phyloP scores from a whole-genome alignment of 495 filamentous ascomycete genomes.

The Trichocladium antarcticum region DNA sequence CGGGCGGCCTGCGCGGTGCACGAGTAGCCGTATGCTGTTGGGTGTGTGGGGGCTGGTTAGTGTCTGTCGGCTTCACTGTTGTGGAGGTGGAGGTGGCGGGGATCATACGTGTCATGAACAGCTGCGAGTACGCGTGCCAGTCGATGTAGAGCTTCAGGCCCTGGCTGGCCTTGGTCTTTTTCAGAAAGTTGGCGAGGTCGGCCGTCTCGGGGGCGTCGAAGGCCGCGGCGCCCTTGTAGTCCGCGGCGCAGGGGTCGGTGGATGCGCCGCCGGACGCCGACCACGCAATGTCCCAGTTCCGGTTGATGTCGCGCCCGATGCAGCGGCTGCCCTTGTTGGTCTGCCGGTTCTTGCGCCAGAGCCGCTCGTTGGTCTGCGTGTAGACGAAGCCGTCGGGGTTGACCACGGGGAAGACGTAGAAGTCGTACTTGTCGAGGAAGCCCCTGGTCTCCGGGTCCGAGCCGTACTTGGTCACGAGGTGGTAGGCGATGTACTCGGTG shows the following conservation, averaged over 20 bases:
- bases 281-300: slow-evolving; percentile 52
- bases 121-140: slow-evolving; percentile 49
- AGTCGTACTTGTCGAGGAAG: slow-evolving; percentile 50
- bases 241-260: slow-evolving; percentile 43
- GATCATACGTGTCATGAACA: slow-evolving; percentile 9
- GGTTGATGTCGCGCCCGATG: slow-evolving; percentile 51
- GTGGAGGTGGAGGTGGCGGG: no score
- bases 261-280: slow-evolving; percentile 39
- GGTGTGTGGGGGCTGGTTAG: no score
- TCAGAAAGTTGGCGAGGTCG: slow-evolving; percentile 32
- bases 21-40: slow-evolving; percentile 24
- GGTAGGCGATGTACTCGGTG: slow-evolving; percentile 45
- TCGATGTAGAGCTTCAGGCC: slow-evolving; percentile 52
- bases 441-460: slow-evolving; percentile 29
- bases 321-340: slow-evolving; percentile 33
- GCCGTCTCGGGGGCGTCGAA: slow-evolving; percentile 42
- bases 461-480: slow-evolving; percentile 39
- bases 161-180: slow-evolving; percentile 27
- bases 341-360: slow-evolving; percentile 58
- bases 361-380: slow-evolving; percentile 45
- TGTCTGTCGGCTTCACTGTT: no score
- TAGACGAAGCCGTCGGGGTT: slow-evolving; percentile 57
- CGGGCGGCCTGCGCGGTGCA: slow-evolving; percentile 34
- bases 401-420: slow-evolving; percentile 51
- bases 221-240: slow-evolving; percentile 40